Evolutionary conservation across 768 basidiomycete species (phyloP).

Genomic region (Pulveroboletus frians): DNA sequence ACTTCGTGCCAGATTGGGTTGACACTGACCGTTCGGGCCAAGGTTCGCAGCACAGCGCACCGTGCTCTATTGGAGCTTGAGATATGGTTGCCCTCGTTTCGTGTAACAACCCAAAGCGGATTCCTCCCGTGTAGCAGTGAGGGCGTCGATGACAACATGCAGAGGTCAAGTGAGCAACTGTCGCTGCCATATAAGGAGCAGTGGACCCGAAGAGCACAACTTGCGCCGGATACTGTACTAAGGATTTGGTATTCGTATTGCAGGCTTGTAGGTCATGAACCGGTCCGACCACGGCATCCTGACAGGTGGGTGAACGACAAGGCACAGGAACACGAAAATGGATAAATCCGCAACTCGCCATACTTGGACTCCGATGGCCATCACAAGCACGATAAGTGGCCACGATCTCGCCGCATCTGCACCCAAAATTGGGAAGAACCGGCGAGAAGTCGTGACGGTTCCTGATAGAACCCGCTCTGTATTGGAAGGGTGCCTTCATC

Average conservation of each 20-base stretch:
- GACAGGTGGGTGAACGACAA: background rate
- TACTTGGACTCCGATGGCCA: slow-evolving; percentile 27
- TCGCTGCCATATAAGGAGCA: background rate
- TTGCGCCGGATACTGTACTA: slow-evolving; percentile 1
- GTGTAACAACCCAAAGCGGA: background rate
- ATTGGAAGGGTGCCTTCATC: slow-evolving; percentile 23
- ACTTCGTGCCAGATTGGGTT: background rate
- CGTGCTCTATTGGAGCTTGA: background rate
- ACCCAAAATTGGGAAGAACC: slow-evolving; percentile 14
- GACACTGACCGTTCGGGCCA: background rate
- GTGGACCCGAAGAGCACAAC: background rate
- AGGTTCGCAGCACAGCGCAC: background rate
- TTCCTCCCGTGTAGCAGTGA: background rate
- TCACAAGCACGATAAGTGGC: slow-evolving; percentile 23
- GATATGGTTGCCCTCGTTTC: background rate
- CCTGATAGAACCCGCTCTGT: background rate
- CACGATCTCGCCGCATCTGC: slow-evolving; percentile 14
- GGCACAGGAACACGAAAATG: background rate
- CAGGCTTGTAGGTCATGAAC: slow-evolving; percentile 23
- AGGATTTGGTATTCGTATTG: slow-evolving; percentile 20
- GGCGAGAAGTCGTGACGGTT: background rate
- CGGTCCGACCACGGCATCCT: slow-evolving; percentile 16
- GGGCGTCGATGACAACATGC: background rate
- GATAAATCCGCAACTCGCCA: slow-evolving; percentile 25
- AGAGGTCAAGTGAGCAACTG: background rate